A percentile compares a stretch with the other conserved stretches of the same genome.
These are phyloP conservation scores for Cryptosporidium sp. DNA, from an alignment of 169 alveolate genomes.

Conservation along the genomic window DNA sequence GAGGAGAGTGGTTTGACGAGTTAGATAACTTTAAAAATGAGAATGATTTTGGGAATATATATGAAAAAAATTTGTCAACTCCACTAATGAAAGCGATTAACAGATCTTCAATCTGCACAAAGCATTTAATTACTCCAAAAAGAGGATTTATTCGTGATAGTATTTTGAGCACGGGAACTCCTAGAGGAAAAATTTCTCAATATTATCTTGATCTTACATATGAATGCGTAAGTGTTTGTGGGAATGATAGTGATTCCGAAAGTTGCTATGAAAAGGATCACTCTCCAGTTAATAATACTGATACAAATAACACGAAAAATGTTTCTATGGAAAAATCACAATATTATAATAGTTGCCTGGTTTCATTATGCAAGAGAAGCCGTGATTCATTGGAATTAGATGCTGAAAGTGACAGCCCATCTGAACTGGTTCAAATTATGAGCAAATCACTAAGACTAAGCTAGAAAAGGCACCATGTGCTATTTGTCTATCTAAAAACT, in stretches of 20 bases:
- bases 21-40: constrained; percentile 15
- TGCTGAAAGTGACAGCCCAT: constrained; percentile 29
- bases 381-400: constrained; percentile 39
- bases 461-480: neutral
- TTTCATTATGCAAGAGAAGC: constrained; percentile 37
- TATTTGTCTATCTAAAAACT: neutral
- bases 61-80: neutral
- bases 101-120: constrained; percentile 1
- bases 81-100: neutral
- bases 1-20: neutral
- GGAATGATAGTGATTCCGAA: constrained; percentile 44
- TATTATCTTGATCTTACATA: constrained; percentile 2
- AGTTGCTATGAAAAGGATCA: neutral
- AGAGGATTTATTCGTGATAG: constrained; percentile 17
- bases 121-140: constrained; percentile 42
- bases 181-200: neutral
- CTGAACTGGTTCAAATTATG: constrained; percentile 55
- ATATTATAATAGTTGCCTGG: neutral
- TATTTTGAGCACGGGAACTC: constrained; percentile 45
- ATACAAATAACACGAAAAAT: too few relatives aligned
- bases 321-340: neutral
- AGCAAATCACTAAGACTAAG: constrained; percentile 39
- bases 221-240: constrained; percentile 6
- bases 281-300: neutral
- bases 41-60: neutral